Evolutionary conservation across 768 basidiomycete species (phyloP), one percentile per base, ranked within the genome.

Genomic region (Tulasnella sp.): DNA sequence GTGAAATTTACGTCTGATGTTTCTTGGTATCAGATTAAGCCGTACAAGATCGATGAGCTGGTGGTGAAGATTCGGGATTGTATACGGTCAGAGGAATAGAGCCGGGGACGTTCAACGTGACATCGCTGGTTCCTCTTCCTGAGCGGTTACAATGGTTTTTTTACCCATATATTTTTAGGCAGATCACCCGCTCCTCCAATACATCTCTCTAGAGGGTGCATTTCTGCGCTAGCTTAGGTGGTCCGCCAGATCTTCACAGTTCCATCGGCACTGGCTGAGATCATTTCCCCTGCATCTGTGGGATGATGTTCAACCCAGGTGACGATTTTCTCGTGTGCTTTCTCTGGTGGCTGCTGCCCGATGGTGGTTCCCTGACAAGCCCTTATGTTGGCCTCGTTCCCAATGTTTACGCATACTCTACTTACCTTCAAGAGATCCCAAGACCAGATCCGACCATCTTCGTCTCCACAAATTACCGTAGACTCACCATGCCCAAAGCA

Each of bases 301-400:
- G 90, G 92, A 71, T 93, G 88, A 65, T 91, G 82, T 71, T 93
- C 91, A 1, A 88, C 83, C 90, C 92, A 96, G 10, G 88, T 89
- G 51, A 96, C 83, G 27, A 87, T 78, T 68, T 87, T 91, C 42
- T 83, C 75, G 68, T 97, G 94, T 1, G 79, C 81, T 66, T 83
- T 81, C 25, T 81, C 83, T 8, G 88, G 88, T 43, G 86, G 85
- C 60, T 81, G 82, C 25, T 79, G n/a, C n/a, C 53, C 75, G 15
- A 91, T 65, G 15, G 82, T 73, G 58, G 80, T 82, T 8, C 81
- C 89, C 92, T 93, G 63, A 50, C 41, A 9, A 19, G 2, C 42
- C 43, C n/a, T 46, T 50, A 31, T 29, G n/a, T 31, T 60, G 21
- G 44, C 44, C 54, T 38, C 34, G 34, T 38, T 15, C n/a, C n/a